Evolutionary conservation across 768 basidiomycete species (phyloP), one percentile per base, ranked within the genome.

Genomic region (Termitomyces heimii): DNA sequence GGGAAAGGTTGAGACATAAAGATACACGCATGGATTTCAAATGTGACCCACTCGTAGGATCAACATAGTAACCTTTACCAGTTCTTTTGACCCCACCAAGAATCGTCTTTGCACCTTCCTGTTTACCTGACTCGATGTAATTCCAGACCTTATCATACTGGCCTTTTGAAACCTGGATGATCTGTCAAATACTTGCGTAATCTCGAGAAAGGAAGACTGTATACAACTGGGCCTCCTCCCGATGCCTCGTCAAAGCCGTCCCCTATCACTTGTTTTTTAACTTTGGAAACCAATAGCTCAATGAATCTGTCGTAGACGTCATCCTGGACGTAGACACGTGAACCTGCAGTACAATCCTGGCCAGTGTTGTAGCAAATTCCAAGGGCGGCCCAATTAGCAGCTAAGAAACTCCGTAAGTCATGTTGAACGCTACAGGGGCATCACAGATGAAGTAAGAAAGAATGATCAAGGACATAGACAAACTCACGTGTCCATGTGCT

Each of bases 321-420:
- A 53, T 94, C 88, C 67, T 98, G 94, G 22, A 93, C 92, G 67
- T 91, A 94, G 37, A 94, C 74, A 14, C 95, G 83, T 34, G 93
- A 95, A 40, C 95, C 93, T 24, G 94, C 94, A 3, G 90, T 92
- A 70, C 95, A 97, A 67, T 93, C 91, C 71, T 96, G 92, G n/a
- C 92, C 92, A 35, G 88, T 84, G 64, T 92, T 92, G 72, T 90
- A 94, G 63, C 87, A 85, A 55, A 94, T 88, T 22, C 94, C 93
- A 24, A 94, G 77, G 8, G 86, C 88, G 22, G 85, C 83, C 93
- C 94, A 96, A 62, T 80, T 84, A 29, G 92, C 89, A 55, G 93
- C 92, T 83, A 69, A 58, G 10, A 6, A 24, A 51, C 12, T 18
- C 24, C 5, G 12, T 35, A 40, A 44, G 40, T 54, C 26, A n/a